A percentile compares a stretch with the other conserved stretches of the same genome.
Evolutionary conservation across 177 flowering plant species (phyloP).

Genomic region (Tripterygium wilfordii): DNA sequence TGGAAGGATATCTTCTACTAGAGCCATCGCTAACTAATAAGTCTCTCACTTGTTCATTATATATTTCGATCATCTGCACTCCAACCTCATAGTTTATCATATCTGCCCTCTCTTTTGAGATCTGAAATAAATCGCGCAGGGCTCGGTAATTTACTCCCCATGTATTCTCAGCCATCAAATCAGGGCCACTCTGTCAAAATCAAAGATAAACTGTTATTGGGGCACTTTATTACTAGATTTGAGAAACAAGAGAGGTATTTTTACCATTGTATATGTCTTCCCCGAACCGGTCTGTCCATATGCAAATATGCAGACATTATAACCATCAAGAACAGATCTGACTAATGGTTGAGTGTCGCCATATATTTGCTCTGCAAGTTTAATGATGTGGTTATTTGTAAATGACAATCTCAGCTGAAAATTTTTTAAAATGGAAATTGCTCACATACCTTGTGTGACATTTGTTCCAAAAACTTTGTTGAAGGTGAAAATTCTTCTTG

Average conservation of each 20-base stretch:
- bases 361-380: slow-evolving; percentile 70
- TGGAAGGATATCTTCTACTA: slow-evolving; percentile 78
- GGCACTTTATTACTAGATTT: too few species aligned
- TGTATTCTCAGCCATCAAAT: slow-evolving; percentile 50
- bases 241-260: too few species aligned
- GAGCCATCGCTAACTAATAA: slow-evolving; percentile 73
- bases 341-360: slow-evolving; percentile 71
- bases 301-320: slow-evolving; percentile 90
- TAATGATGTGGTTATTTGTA: too few species aligned
- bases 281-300: slow-evolving; percentile 99
- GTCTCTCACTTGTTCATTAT: slow-evolving; percentile 96
- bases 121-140: slow-evolving; percentile 56
- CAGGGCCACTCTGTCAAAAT: slow-evolving; percentile 70
- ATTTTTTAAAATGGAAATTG: too few species aligned
- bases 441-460: slow-evolving; percentile 69
- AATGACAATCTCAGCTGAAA: too few species aligned
- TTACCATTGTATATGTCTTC: slow-evolving; percentile 95
- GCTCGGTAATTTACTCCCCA: slow-evolving; percentile 95
- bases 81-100: slow-evolving; percentile 55
- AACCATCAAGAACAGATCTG: slow-evolving; percentile 89
- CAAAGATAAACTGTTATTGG: not conserved
- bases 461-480: slow-evolving; percentile 72
- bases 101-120: slow-evolving; percentile 51
- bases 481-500: slow-evolving; percentile 60
- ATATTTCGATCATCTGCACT: slow-evolving; percentile 94